Evolutionary conservation across 2,329 filamentous ascomycete genomes (phyloP).

Genomic region (Akanthomyces uredinophilus): DNA sequence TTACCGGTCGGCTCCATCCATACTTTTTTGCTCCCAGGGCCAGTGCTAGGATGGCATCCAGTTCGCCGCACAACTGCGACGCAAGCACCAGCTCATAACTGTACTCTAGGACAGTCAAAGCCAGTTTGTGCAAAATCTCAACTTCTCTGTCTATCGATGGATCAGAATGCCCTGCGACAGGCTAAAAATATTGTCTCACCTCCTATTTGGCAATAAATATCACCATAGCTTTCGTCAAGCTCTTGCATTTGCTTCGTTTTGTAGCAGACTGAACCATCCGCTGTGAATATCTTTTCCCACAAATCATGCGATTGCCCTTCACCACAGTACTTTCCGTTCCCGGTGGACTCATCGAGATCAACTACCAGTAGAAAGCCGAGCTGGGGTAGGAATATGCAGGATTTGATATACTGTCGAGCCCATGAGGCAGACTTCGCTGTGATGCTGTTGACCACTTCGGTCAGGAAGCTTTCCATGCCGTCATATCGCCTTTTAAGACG

Average conservation of each 20-base stretch:
- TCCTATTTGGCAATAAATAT: slow-evolving; percentile 78
- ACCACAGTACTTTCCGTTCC: slow-evolving; percentile 59
- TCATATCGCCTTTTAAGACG: slow-evolving; percentile 71
- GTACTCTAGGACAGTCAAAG: slow-evolving; percentile 63
- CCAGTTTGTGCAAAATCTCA: slow-evolving; percentile 75
- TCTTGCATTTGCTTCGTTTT: slow-evolving; percentile 79
- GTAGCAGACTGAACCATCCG: slow-evolving; percentile 70
- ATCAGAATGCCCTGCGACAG: slow-evolving; percentile 18
- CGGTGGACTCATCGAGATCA: slow-evolving; percentile 44
- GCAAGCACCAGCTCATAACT: slow-evolving; percentile 60
- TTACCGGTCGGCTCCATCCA: slow-evolving; percentile 61
- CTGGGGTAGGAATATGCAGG: slow-evolving; percentile 87
- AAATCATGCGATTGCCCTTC: slow-evolving; percentile 46
- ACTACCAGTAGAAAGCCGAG: slow-evolving; percentile 84
- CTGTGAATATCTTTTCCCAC: slow-evolving; percentile 77
- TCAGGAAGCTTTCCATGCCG: slow-evolving; percentile 70
- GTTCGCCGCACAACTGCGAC: slow-evolving; percentile 79
- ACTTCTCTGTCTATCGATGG: slow-evolving; percentile 68
- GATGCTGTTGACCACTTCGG: slow-evolving; percentile 60
- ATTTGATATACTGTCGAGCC: slow-evolving; percentile 50
- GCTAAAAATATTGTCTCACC: slow-evolving; percentile 42
- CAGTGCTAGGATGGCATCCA: slow-evolving; percentile 80
- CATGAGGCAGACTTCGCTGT: slow-evolving; percentile 56
- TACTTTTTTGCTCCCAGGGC: slow-evolving; percentile 72
- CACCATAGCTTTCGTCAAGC: slow-evolving; percentile 76